phyloP scores from a whole-genome alignment of 1,284 basidiomycete genomes.

The Exobasidium rhododendri region DNA sequence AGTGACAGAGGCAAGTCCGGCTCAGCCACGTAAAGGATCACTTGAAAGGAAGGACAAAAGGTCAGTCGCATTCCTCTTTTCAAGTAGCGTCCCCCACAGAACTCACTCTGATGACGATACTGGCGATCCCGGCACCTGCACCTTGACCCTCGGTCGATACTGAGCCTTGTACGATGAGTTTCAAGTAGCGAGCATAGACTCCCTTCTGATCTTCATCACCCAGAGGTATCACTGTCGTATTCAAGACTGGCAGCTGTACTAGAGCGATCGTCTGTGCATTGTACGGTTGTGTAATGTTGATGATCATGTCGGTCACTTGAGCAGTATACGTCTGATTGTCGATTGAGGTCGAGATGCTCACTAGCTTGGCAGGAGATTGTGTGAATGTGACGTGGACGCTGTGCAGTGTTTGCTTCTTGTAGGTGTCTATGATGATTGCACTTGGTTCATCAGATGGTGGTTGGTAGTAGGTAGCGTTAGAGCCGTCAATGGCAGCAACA shows the following conservation, averaged over 20 bases:
- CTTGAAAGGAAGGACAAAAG: too few species aligned
- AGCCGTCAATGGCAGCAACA: conserved; percentile 40
- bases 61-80: too few species aligned
- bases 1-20: too few species aligned
- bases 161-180: not conserved
- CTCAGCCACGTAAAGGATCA: too few species aligned
- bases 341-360: not conserved
- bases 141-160: not conserved
- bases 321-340: not conserved
- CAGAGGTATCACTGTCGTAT: not conserved
- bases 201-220: not conserved
- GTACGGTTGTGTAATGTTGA: conserved; percentile 2
- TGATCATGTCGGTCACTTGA: not conserved
- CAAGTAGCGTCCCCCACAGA: not conserved
- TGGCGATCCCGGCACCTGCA: not conserved
- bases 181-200: not conserved
- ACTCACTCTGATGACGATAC: not conserved
- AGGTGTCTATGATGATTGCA: not conserved
- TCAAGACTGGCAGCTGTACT: not conserved
- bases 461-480: conserved; percentile 26
- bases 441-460: not conserved
- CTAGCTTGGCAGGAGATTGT: conserved; percentile 1
- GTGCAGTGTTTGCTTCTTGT: not conserved
- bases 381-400: conserved; percentile 9
- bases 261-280: not conserved